Conservation (phyloP, 108 stramenopile genomes). For the Bacterosira constricta region DNA sequence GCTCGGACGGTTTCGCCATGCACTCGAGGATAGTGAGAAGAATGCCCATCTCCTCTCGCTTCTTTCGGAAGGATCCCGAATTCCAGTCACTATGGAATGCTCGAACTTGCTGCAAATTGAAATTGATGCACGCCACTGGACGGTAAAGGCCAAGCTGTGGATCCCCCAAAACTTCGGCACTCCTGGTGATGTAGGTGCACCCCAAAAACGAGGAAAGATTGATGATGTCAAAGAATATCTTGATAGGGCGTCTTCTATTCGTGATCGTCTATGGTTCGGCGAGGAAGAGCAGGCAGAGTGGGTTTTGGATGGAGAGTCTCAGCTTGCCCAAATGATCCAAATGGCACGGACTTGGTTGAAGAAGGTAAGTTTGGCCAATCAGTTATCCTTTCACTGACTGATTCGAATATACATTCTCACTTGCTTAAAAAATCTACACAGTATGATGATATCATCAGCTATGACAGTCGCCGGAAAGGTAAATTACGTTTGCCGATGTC, state of each 20-base stretch:
- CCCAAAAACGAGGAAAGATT: slow-evolving; percentile 67
- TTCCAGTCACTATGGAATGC: slow-evolving; percentile 72
- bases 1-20: slow-evolving; percentile 54
- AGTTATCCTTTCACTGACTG: not conserved
- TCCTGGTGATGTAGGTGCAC: slow-evolving; percentile 26
- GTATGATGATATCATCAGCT: slow-evolving; percentile 58
- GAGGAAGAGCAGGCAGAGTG: slow-evolving; percentile 53
- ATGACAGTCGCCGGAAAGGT: slow-evolving; percentile 66
- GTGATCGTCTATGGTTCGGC: slow-evolving; percentile 55
- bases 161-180: slow-evolving; percentile 44
- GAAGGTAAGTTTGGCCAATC: slow-evolving; percentile 45
- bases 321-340: slow-evolving; percentile 55
- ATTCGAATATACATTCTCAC: not conserved
- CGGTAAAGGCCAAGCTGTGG: slow-evolving; percentile 70
- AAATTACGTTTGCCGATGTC: slow-evolving; percentile 54
- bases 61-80: slow-evolving; percentile 69
- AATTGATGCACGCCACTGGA: slow-evolving; percentile 79
- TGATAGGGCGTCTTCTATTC: slow-evolving; percentile 60
- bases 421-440: slow-evolving; percentile 17
- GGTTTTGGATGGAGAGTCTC: slow-evolving; percentile 61
- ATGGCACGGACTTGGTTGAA: slow-evolving; percentile 73
- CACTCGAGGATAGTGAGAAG: slow-evolving; percentile 51
- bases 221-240: slow-evolving; percentile 75
- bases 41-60: slow-evolving; percentile 52
- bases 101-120: slow-evolving; percentile 77